These are phyloP conservation scores for Acanthamoeba royreba DNA, from an alignment of 208 protist genomes.

Conservation along the genomic window DNA sequence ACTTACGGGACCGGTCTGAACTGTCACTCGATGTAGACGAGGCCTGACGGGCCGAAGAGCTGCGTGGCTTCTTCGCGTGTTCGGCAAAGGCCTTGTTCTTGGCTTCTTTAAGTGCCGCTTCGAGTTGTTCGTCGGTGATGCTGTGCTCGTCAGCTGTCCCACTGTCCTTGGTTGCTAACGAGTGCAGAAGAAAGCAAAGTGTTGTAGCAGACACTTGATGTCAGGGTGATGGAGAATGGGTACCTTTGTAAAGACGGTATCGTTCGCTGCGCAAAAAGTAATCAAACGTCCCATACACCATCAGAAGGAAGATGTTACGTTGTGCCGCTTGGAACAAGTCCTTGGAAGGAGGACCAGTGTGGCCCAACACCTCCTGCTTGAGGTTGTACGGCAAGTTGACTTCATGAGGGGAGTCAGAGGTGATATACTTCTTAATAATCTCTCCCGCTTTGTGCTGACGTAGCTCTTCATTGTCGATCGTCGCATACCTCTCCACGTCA, in stretches of 20 bases:
- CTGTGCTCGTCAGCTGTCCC: background rate
- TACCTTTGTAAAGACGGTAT: conserved; percentile 1
- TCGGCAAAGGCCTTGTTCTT: no score
- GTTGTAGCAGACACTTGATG: background rate
- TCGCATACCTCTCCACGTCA: background rate
- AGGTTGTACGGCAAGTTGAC: background rate
- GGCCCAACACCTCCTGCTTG: background rate
- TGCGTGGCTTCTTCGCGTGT: no score
- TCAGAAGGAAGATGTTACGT: background rate
- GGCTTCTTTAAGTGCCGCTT: background rate
- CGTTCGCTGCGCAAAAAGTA: background rate
- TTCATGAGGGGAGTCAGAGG: background rate
- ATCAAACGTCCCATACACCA: background rate
- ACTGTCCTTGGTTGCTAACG: background rate
- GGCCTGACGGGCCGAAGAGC: no score
- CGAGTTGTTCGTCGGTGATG: background rate
- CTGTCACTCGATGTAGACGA: no score
- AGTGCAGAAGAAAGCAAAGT: background rate
- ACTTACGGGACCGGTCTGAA: no score
- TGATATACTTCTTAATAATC: background rate
- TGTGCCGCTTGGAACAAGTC: background rate
- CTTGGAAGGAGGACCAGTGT: background rate
- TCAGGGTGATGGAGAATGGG: no score
- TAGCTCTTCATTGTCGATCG: background rate
- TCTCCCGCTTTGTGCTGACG: background rate